phyloP scores from a whole-genome alignment of 495 filamentous ascomycete species.

The Aspergillus campestris region DNA sequence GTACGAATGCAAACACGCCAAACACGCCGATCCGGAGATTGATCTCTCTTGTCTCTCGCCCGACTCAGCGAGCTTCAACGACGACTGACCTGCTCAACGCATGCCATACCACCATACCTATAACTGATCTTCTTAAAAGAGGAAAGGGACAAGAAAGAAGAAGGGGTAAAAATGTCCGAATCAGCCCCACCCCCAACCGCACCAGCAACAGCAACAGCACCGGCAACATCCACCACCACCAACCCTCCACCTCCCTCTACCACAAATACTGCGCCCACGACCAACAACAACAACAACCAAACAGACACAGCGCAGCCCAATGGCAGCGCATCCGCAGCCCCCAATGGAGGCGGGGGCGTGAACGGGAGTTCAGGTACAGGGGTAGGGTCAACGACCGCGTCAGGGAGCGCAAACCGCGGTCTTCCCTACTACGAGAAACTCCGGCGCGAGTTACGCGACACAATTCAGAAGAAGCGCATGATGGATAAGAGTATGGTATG shows the following conservation, averaged over 20 bases:
- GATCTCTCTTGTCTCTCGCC: conserved; percentile 1
- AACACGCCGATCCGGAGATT: conserved; percentile 23
- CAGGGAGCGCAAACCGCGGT: conserved; percentile 27
- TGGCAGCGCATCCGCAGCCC: conserved; percentile 1
- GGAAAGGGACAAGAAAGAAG: background rate
- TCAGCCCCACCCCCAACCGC: conserved; percentile 17
- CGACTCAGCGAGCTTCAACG: background rate
- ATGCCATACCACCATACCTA: background rate
- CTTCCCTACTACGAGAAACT: conserved; percentile 69
- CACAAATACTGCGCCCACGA: background rate
- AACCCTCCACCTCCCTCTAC: background rate
- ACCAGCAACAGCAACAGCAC: conserved; percentile 3
- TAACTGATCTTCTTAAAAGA: too few species aligned
- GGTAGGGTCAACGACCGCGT: conserved; percentile 8
- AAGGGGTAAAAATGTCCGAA: conserved; percentile 17
- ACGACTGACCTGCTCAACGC: background rate
- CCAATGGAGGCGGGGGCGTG: too few species aligned
- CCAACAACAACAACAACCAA: background rate
- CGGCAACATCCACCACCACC: background rate
- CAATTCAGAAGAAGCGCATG: conserved; percentile 55
- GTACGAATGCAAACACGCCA: conserved; percentile 30
- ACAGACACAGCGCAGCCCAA: background rate
- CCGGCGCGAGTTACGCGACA: conserved; percentile 58
- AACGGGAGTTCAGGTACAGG: background rate
- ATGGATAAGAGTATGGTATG: conserved; percentile 60